These are phyloP conservation scores for Abrus precatorius DNA, from an alignment of 306 rosid species.

Conservation along the genomic window DNA sequence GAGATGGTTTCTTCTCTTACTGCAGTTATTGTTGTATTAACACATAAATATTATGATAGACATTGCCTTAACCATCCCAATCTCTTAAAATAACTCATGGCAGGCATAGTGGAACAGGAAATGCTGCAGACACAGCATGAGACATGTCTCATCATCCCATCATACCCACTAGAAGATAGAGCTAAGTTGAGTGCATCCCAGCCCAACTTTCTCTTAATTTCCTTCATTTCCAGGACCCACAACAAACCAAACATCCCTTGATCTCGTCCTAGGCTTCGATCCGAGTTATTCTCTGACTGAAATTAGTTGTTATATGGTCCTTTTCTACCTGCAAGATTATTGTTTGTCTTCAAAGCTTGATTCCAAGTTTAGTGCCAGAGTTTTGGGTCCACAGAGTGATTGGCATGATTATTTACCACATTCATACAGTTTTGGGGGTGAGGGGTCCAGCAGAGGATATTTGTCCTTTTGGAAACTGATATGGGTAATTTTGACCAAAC, in stretches of 20 bases:
- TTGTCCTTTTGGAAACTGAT: conserved; percentile 39
- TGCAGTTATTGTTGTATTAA: background rate
- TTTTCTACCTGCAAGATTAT: conserved; percentile 52
- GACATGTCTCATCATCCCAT: conserved; percentile 63
- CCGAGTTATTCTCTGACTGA: conserved; percentile 49
- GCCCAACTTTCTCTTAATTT: conserved; percentile 49
- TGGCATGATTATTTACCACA: conserved; percentile 35
- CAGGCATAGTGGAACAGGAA: conserved; percentile 44
- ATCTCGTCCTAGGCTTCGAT: conserved; percentile 54
- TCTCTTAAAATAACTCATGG: conserved; percentile 15
- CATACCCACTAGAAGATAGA: conserved; percentile 51
- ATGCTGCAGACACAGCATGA: conserved; percentile 39
- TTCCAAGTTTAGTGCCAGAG: conserved; percentile 43
- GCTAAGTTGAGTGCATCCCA: conserved; percentile 55
- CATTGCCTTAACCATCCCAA: conserved; percentile 32
- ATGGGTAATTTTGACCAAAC: conserved; percentile 52
- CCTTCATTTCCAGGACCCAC: conserved; percentile 54
- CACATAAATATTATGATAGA: background rate
- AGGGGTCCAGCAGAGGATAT: conserved; percentile 40
- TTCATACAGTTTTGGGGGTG: conserved; percentile 1
- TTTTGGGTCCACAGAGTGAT: conserved; percentile 57
- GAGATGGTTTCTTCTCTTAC: conserved; percentile 4
- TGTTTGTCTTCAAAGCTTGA: conserved; percentile 59
- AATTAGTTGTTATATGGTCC: conserved; percentile 56
- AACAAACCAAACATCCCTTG: conserved; percentile 50